phyloP scores from a whole-genome alignment of 2,329 filamentous ascomycete species.

The Colletotrichum neosansevieriae region DNA sequence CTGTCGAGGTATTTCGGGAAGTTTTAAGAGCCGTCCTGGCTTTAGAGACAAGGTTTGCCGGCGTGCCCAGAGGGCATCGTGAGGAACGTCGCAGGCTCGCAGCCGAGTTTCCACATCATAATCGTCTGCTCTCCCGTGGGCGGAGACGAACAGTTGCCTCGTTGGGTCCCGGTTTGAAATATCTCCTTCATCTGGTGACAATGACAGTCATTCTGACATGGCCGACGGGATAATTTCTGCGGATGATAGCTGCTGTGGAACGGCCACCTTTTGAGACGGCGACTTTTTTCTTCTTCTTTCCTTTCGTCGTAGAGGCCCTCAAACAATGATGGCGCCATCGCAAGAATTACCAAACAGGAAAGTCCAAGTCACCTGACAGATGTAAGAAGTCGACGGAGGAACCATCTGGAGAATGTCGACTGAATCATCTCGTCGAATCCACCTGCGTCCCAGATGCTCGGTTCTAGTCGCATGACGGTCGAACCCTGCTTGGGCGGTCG shows the following conservation, averaged over 20 bases:
- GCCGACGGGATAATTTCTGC: neutral
- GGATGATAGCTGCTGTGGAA: neutral
- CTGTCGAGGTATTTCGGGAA: conserved; percentile 2
- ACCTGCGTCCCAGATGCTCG: conserved; percentile 12
- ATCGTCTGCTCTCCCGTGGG: neutral
- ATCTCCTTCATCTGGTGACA: conserved; percentile 18
- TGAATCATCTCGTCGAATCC: conserved; percentile 2
- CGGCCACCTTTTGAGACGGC: conserved; percentile 4
- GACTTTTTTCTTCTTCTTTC: neutral
- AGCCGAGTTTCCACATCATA: conserved; percentile 10
- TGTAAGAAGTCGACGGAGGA: neutral
- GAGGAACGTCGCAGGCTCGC: conserved; percentile 17
- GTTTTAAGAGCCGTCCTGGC: conserved; percentile 5
- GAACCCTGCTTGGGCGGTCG: conserved; percentile 2
- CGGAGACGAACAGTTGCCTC: conserved; percentile 18
- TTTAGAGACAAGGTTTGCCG: conserved; percentile 22
- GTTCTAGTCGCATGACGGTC: conserved; percentile 12
- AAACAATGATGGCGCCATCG: neutral
- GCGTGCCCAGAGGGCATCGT: conserved; percentile 7
- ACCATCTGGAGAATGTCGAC: neutral
- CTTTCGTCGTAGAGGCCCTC: neutral
- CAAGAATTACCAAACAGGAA: conserved; percentile 23
- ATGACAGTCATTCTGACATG: conserved; percentile 4
- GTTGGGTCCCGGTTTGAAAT: conserved; percentile 1
- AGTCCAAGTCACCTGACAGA: conserved; percentile 5